A percentile compares a stretch with the other conserved stretches of the same genome.
These are phyloP conservation scores for Nicotiana sylvestris DNA, from an alignment of 257 asterid genomes.

Conservation along the genomic window DNA sequence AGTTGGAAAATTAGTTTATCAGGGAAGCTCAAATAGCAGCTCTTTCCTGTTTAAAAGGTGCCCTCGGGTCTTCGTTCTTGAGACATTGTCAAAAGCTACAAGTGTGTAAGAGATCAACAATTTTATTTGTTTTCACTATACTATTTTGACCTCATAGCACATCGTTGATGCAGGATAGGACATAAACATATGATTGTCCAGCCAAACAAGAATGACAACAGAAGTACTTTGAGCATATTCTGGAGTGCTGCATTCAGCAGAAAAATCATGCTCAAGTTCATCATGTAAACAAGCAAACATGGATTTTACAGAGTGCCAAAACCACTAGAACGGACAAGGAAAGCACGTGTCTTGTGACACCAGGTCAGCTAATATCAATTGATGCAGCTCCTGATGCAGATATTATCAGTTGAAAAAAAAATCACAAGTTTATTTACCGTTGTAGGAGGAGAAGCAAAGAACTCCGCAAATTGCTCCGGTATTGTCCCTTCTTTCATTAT, in stretches of 20 bases:
- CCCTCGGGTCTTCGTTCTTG: too few species aligned
- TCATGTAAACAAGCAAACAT: background rate
- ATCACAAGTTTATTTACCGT: too few species aligned
- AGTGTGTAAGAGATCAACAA: background rate
- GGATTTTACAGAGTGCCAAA: background rate
- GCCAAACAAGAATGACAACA: background rate
- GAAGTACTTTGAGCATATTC: background rate
- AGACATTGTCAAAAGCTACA: background rate
- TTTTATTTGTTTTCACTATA: background rate
- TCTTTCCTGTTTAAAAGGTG: too few species aligned
- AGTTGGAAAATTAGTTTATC: too few species aligned
- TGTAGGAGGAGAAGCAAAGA: too few species aligned
- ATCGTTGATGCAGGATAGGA: background rate
- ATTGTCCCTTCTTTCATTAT: too few species aligned
- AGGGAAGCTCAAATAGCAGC: too few species aligned
- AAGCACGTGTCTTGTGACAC: background rate
- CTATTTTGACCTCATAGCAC: background rate
- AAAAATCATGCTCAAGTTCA: background rate
- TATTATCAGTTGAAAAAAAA: too few species aligned
- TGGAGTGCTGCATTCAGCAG: background rate
- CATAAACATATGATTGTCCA: background rate
- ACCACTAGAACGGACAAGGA: background rate
- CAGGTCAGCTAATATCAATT: background rate
- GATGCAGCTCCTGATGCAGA: too few species aligned
- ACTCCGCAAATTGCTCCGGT: too few species aligned